Base-by-base conservation (phyloP, 2,329 filamentous ascomycete genomes). In the Venturia asperata region DNA sequence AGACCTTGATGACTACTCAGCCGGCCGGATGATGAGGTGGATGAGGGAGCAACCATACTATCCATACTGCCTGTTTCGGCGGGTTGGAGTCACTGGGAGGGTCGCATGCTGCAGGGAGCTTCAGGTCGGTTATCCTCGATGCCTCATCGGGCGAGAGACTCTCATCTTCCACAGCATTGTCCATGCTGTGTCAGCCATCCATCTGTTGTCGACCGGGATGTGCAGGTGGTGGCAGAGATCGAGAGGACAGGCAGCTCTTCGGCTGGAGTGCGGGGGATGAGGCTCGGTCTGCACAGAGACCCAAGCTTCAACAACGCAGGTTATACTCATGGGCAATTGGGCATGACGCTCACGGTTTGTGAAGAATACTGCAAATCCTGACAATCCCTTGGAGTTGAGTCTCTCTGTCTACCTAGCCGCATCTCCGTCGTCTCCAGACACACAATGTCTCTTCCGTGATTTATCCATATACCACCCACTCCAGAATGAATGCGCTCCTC, bases 71-170 rank as follows among this genome's bases (percentile, higher is more conserved):
- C 74, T 88, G 89, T 74, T 87, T 88, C 1, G 85, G 81, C 13
- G 88, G 86, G 66, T 88, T 87, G 60, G 83, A 82, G 13, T 87
- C 83, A 21, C 85, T 84, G 0, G 92, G 92, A 34, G 93, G 93
- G 70, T 96, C 90, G 74, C 92, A 96, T 69, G 90, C 95, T 42
- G 87, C 80, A 0, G 93, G 93, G 3, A 97, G 84, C 70, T 87
- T 78, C 11, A 86, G 78, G 67, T 77, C 79, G 13, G 78, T 69
- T 58, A 73, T 70, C 45, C 72, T 71, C 34, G 70, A 72, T 30
- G 72, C 74, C 62, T 72, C 72, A 60, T 70, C 69, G 34, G 75
- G 74, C 45, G 75, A 76, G 19, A 76, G 73, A 41, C 43, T n/a
- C 19, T 34, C 63, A 56, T 56, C 34, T 43, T 64, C 63, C 30